These are phyloP conservation scores for Penicillium nordicum DNA, from an alignment of 2,329 filamentous ascomycete genomes.

Conservation along the genomic window DNA sequence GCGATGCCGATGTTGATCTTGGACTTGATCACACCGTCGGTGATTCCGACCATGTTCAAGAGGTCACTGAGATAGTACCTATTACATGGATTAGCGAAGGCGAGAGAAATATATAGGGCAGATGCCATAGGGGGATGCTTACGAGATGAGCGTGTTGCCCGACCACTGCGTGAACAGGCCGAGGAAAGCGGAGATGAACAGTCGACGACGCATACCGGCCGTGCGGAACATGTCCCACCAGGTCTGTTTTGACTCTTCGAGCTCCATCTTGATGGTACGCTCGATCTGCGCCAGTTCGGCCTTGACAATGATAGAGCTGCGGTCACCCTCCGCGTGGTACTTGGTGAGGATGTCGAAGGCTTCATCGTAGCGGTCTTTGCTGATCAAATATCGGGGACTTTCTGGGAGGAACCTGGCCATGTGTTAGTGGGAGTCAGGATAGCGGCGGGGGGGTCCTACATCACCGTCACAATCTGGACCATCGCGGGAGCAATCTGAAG, in stretches of 20 bases:
- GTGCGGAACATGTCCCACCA: constrained; percentile 31
- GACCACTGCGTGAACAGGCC: constrained; percentile 43
- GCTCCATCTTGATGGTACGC: constrained; percentile 54
- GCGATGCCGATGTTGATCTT: constrained; percentile 40
- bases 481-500: constrained; percentile 41
- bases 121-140: constrained; percentile 5
- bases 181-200: constrained; percentile 29
- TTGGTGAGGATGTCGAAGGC: constrained; percentile 32
- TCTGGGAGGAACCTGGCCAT: constrained; percentile 26
- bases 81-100: constrained; percentile 25
- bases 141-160: constrained; percentile 34
- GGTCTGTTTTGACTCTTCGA: constrained; percentile 39
- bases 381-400: constrained; percentile 26
- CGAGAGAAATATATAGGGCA: not conserved
- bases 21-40: constrained; percentile 34
- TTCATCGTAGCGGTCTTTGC: constrained; percentile 27
- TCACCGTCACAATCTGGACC: constrained; percentile 23
- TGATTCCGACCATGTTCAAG: constrained; percentile 42
- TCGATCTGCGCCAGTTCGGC: constrained; percentile 61
- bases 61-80: constrained; percentile 29
- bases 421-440: not conserved
- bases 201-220: constrained; percentile 32
- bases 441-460: constrained; percentile 17
- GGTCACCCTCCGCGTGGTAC: constrained; percentile 54
- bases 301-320: constrained; percentile 51